Evolutionary conservation across 768 basidiomycete genomes (phyloP), one percentile per base, ranked within the genome.

Genomic region (Piloderma croceum): DNA sequence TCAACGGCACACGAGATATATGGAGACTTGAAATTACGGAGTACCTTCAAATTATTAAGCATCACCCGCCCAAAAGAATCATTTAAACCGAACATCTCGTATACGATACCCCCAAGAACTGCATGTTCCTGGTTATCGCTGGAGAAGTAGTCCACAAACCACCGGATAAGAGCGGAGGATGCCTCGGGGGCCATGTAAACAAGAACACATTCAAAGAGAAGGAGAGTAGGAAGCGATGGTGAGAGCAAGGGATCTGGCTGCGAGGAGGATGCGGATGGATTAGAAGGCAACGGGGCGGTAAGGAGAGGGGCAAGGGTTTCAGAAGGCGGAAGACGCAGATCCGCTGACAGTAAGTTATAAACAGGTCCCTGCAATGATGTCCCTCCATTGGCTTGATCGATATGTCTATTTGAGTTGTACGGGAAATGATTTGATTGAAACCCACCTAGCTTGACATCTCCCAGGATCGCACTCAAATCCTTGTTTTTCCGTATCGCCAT

Each of bases 61-160:
- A 99, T 97, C 17, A 98, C 87, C 22, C 73, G 72, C n/a, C 94
- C 96, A 62, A 98, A 98, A 0, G 79, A 53, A 55, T 97, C 94
- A 15, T 78, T 70, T 4, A 97, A 67, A 2, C 82, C 84, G 56
- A 90, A 93, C 87, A 97, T 97, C 58, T 97, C 94, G 54, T 98
- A 97, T 13, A 91, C 72, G 7, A 90, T 61, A 3, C 71, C 75
- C 20, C 78, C 81, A 2, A 79, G 64, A 1, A 67, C 53, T 5
- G 58, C 57, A n/a, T n/a, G n/a, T n/a, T n/a, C n/a, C n/a, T n/a
- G n/a, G 9, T 41, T 46, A 9, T 35, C 38, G n/a, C 45, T 45
- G 15, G 64, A 56, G 53, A 77, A 80, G 42, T 70, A 70, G 41
- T 74, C 65, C 2, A 74, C 68, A 53, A 93, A 91, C 86, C 88